Evolutionary conservation across 805 yeast genomes (phyloP), one percentile per base, ranked within the genome.

Genomic region (Metschnikowia dekortorum): DNA sequence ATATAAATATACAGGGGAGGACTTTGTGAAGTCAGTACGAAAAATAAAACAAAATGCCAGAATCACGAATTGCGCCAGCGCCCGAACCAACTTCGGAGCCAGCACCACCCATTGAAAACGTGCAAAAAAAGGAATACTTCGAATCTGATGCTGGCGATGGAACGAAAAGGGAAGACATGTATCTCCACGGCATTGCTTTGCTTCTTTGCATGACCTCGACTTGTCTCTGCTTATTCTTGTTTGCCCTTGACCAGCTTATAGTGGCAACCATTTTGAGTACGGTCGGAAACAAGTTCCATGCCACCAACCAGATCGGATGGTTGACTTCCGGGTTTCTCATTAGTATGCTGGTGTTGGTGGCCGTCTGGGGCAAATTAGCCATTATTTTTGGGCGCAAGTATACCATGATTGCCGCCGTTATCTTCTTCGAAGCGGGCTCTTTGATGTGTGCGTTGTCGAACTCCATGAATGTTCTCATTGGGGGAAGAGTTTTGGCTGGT

Each of bases 61-160:
- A n/a, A n/a, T n/a, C 22, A 22, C 22, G 22, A 22, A 22, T 22
- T 22, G 22, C 22, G 5, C 22, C 42, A 28, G n/a, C n/a, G n/a
- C 8, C 8, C 18, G 9, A 31, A n/a, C 28, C 32, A 13, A 32
- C 10, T 18, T 9, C 32, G 33, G 42, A 31, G 18, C 42, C 42
- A 4, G 42, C 28, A 18, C 22, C 42, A 9, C 42, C 46, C n/a
- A 33, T 16, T 7, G 47, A 37, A 37, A 37, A 18, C 2, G 32
- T 37, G 35, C 47, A 45, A 37, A 37, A 36, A n/a, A 26, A 45
- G 18, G 35, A 39, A 22, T 71, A 64, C 50, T 52, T 59, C 30
- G 78, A 74, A 51, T 59, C 69, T 48, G 76, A 73, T 55, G 75
- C 76, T 26, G 75, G 76, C 36, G 76, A 72, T 51, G 76, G 75